Percentiles rank a stretch among this genome's conserved stretches.
These are phyloP conservation scores for Lichtheimia ornata DNA, from an alignment of 371 early-diverging fungal genomes.

Conservation along the genomic window DNA sequence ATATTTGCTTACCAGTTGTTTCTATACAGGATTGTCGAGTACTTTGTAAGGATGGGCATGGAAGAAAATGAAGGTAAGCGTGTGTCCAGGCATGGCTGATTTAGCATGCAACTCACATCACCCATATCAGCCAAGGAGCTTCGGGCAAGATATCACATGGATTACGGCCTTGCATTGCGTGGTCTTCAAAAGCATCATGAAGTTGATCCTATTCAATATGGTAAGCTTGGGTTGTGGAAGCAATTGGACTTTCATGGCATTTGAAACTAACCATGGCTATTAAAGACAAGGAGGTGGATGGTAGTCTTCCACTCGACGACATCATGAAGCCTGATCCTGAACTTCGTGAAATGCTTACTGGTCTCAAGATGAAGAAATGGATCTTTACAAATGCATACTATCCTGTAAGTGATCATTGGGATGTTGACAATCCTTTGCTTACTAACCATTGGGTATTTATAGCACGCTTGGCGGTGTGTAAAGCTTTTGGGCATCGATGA, in stretches of 20 bases:
- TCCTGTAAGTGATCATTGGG: slow-evolving; percentile 38
- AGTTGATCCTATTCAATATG: slow-evolving; percentile 67
- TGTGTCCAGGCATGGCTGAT: neutral
- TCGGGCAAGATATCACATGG: slow-evolving; percentile 58
- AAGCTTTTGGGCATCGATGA: slow-evolving; percentile 66
- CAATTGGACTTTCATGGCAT: neutral
- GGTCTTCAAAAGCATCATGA: slow-evolving; percentile 73
- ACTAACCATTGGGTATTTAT: slow-evolving; percentile 7
- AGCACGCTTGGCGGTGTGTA: slow-evolving; percentile 76
- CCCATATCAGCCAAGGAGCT: slow-evolving; percentile 41
- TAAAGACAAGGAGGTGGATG: slow-evolving; percentile 71
- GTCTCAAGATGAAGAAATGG: slow-evolving; percentile 67
- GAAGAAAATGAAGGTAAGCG: slow-evolving; percentile 43
- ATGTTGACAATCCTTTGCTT: neutral
- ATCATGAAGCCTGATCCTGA: slow-evolving; percentile 62
- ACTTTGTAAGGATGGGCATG: slow-evolving; percentile 53
- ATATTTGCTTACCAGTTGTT: neutral
- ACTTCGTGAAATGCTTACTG: slow-evolving; percentile 65
- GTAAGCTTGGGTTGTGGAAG: slow-evolving; percentile 19
- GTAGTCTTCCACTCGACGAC: slow-evolving; percentile 69
- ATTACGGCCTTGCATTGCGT: slow-evolving; percentile 81
- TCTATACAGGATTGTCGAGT: slow-evolving; percentile 51
- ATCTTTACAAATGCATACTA: slow-evolving; percentile 85
- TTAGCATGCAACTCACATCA: neutral
- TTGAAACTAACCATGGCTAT: neutral